These are phyloP conservation scores for Collybia nuda DNA, from an alignment of 768 basidiomycete species.

Conservation along the genomic window DNA sequence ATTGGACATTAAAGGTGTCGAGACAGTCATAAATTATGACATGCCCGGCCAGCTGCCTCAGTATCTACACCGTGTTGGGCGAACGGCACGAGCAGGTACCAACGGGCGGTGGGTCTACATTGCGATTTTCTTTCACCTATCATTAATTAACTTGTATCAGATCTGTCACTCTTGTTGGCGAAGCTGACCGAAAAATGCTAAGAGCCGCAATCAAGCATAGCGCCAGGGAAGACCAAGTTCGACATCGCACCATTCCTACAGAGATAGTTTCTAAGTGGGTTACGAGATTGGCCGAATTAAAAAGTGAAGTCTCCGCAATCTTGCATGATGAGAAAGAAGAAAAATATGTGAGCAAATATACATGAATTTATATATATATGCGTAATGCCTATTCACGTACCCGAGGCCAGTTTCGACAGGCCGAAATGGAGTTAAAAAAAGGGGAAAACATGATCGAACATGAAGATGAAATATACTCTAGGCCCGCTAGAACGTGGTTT, in stretches of 20 bases:
- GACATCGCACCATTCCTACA: conserved; percentile 83
- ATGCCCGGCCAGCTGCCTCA: conserved; percentile 93
- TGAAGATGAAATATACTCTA: conserved; percentile 85
- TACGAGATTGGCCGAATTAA: conserved; percentile 66
- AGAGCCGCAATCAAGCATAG: conserved; percentile 94
- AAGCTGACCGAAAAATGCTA: conserved; percentile 93
- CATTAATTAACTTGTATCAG: conserved; percentile 36
- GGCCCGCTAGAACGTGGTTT: conserved; percentile 99
- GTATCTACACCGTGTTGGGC: conserved; percentile 95
- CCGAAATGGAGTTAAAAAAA: conserved; percentile 95
- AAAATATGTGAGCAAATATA: conserved; percentile 61
- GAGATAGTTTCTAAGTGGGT: conserved; percentile 74
- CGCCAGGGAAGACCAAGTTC: conserved; percentile 72
- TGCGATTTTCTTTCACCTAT: neutral
- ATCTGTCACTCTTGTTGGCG: conserved; percentile 93
- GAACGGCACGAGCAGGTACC: conserved; percentile 93
- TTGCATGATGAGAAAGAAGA: conserved; percentile 94
- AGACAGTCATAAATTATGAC: conserved; percentile 98
- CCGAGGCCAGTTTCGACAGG: conserved; percentile 65
- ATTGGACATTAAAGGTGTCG: conserved; percentile 95
- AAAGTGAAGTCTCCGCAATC: conserved; percentile 75
- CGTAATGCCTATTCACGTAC: conserved; percentile 8
- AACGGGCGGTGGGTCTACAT: conserved; percentile 78
- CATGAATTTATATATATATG: too few relatives aligned
- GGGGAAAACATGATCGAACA: conserved; percentile 96